phyloP scores from a whole-genome alignment of 1,284 basidiomycete species.

The Cystobasidium sp. region DNA sequence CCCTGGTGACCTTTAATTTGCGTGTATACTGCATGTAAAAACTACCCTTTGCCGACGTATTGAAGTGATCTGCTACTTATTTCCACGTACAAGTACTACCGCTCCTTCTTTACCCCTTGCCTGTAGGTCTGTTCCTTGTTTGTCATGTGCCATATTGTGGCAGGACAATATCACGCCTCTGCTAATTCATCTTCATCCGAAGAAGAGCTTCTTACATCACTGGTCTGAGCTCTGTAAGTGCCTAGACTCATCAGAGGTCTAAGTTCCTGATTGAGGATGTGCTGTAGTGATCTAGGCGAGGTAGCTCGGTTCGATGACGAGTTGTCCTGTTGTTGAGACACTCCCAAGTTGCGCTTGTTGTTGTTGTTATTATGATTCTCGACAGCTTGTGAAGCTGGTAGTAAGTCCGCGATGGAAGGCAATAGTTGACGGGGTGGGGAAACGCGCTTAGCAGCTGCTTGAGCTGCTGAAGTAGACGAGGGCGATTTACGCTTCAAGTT shows the following conservation, averaged over 20 bases:
- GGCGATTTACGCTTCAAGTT: slow-evolving; percentile 3
- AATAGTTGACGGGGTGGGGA: slow-evolving; percentile 5
- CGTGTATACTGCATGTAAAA: too few species aligned
- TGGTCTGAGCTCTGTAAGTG: slow-evolving; percentile 18
- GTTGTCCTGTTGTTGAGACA: too few species aligned
- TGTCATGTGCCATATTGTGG: too few species aligned
- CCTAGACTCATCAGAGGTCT: slow-evolving; percentile 15
- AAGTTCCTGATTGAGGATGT: slow-evolving; percentile 30
- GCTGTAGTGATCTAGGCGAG: slow-evolving; percentile 30
- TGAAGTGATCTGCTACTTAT: background rate
- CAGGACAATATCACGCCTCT: too few species aligned
- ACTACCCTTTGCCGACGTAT: too few species aligned
- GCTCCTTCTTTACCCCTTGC: background rate
- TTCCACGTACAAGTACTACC: background rate
- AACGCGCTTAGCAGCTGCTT: background rate
- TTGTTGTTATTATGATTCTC: background rate
- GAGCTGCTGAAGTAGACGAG: background rate
- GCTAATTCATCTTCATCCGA: slow-evolving; percentile 37
- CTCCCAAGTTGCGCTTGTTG: background rate
- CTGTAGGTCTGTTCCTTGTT: too few species aligned
- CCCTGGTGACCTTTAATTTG: too few species aligned
- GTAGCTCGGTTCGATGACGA: background rate
- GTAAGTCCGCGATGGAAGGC: slow-evolving; percentile 2
- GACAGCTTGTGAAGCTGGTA: background rate
- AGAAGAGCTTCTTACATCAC: slow-evolving; percentile 27